Base-by-base conservation (phyloP, 192 early-diverging fungal genomes). In the Entomortierella lignicola region DNA sequence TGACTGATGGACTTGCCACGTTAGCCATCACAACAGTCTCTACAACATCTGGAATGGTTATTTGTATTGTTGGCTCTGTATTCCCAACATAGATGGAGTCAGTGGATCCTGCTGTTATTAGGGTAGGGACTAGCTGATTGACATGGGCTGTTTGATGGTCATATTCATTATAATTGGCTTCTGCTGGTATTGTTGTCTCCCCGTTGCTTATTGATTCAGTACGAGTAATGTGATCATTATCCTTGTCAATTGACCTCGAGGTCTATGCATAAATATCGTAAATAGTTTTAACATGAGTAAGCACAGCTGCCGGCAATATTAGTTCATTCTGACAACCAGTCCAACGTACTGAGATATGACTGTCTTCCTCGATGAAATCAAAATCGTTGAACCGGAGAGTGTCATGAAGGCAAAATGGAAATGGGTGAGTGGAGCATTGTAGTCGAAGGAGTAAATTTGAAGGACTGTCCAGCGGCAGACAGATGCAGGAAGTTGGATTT, bases 51-150 rank as follows among this genome's bases (percentile, higher is more conserved):
- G 30, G 29, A n/a, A 56, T 42, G 12, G 20, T 47, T 8, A 3
- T 10, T 42, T 55, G 52, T 41, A 53, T 60, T 30, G 26, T 2
- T 29, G 31, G 1, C 27, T 17, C 63, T 63, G 54, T 39, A 47
- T 4, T 47, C 17, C 17, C 15, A 11, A 15, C 7, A 48, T 47
- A 27, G 48, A 68, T 65, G 5, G 57, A 52, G 10, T 57, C 34
- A 17, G 72, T 77, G 7, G 72, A 63, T 63, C 60, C 60, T 25
- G 54, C 42, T 20, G 67, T 37, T 5, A 59, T 56, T 20, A 54
- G 60, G 25, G 53, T 63, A 3, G 60, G 51, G 1, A 60, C 72
- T 34, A 65, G 60, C 2, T 47, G n/a, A 27, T 63, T 68, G 32
- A 23, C 7, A n/a, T n/a, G n/a, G 21, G 51, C 8, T 13, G 26